Percentiles rank a stretch among this genome's conserved stretches.
phyloP scores from a whole-genome alignment of 106 monocot genomes.

The Dendrobium chrysotoxum region DNA sequence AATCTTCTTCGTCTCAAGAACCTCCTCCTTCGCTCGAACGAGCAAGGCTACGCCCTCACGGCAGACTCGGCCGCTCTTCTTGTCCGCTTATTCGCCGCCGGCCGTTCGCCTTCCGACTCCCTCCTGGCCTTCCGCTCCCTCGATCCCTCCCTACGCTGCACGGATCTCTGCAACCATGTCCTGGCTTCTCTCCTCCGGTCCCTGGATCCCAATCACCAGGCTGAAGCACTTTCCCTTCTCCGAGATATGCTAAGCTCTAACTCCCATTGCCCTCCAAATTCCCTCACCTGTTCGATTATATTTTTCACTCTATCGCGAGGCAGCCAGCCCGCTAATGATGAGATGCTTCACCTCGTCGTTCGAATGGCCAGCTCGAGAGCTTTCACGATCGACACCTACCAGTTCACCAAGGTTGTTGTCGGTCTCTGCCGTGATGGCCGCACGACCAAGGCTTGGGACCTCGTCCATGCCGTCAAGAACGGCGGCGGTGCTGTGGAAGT shows the following conservation, averaged over 20 bases:
- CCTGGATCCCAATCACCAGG: conserved; percentile 16
- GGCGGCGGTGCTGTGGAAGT: conserved; percentile 34
- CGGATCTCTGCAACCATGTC: conserved; percentile 13
- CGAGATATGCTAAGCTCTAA: conserved; percentile 3
- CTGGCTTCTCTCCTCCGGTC: conserved; percentile 22
- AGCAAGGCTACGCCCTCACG: neutral
- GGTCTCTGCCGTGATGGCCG: conserved; percentile 30
- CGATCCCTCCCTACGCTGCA: conserved; percentile 13
- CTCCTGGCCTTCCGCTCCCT: conserved; percentile 12
- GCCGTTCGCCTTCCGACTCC: neutral
- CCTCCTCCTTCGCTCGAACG: neutral
- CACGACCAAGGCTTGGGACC: conserved; percentile 30
- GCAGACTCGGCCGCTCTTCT: neutral
- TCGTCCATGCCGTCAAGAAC: conserved; percentile 37
- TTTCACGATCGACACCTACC: conserved; percentile 25
- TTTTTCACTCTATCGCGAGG: conserved; percentile 15
- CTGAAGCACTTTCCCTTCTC: conserved; percentile 26
- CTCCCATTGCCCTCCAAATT: conserved; percentile 12
- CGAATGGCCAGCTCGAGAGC: conserved; percentile 15
- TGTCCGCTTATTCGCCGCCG: neutral
- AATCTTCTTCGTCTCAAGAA: neutral
- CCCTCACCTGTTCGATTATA: conserved; percentile 24
- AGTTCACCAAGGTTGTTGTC: conserved; percentile 26
- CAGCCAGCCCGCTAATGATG: conserved; percentile 7
- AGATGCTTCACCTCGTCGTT: conserved; percentile 14